phyloP scores from a whole-genome alignment of 2,329 filamentous ascomycete species.

The Westerdykella aurantiaca region DNA sequence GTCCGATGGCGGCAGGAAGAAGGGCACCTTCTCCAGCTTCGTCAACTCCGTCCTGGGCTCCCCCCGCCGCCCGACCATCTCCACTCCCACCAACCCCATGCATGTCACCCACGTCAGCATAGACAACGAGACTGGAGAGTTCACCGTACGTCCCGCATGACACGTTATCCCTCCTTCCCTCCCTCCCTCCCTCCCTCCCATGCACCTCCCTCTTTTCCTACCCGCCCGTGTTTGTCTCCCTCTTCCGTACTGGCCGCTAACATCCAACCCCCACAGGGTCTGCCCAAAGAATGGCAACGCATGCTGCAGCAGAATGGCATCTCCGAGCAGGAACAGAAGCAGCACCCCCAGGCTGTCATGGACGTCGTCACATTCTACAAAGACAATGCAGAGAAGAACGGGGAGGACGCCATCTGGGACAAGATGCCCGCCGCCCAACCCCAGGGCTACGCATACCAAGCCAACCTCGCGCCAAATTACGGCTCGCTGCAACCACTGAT shows the following conservation, averaged over 20 bases:
- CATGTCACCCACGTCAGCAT: constrained; percentile 98
- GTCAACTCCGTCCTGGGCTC: constrained; percentile 48
- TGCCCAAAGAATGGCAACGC: constrained; percentile 97
- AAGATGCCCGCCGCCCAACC: constrained; percentile 88
- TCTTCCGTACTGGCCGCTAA: constrained; percentile 16
- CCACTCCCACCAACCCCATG: constrained; percentile 94
- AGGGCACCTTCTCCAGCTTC: constrained; percentile 37
- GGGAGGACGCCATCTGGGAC: constrained; percentile 85
- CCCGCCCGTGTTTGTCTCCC: constrained; percentile 2
- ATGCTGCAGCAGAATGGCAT: constrained; percentile 94
- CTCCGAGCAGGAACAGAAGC: constrained; percentile 88
- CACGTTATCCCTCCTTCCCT: constrained; percentile 8
- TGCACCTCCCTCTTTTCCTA: not conserved
- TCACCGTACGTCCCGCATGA: constrained; percentile 60
- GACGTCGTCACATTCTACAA: constrained; percentile 97
- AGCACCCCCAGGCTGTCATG: constrained; percentile 91
- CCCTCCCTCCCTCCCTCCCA: not conserved
- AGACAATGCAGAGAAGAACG: constrained; percentile 74
- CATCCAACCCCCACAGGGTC: constrained; percentile 53
- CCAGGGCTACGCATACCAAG: constrained; percentile 40
- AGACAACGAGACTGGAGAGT: constrained; percentile 92
- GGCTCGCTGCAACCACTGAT: constrained; percentile 51
- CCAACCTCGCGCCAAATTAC: constrained; percentile 29
- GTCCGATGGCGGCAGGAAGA: constrained; percentile 37
- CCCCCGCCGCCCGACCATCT: constrained; percentile 86